Evolutionary conservation across 495 filamentous ascomycete species (phyloP).

Genomic region (Aspergillus kassunensis): DNA sequence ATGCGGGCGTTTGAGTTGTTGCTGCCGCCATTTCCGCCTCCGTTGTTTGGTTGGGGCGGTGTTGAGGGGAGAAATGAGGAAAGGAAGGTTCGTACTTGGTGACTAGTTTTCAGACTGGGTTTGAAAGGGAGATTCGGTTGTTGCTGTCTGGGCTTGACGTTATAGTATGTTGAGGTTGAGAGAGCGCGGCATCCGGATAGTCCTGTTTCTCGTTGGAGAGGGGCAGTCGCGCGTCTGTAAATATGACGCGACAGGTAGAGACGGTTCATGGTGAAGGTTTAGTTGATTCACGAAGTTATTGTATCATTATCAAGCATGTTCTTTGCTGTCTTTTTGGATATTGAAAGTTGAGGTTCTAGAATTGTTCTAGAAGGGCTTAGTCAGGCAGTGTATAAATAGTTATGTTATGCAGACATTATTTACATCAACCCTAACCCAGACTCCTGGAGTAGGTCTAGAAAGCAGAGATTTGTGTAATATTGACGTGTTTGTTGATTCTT

Average conservation of each 20-base stretch:
- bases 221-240: not conserved
- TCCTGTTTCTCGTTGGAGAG: not conserved
- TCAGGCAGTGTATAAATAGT: constrained; percentile 1
- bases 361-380: constrained; percentile 5
- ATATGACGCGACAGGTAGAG: not conserved
- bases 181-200: not conserved
- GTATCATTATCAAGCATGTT: constrained; percentile 3
- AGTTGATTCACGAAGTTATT: not conserved
- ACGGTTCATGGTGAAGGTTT: not conserved
- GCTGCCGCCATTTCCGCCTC: constrained; percentile 21
- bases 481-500: no score
- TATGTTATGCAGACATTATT: not conserved
- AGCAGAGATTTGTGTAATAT: no score
- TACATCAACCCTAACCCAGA: not conserved
- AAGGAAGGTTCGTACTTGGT: constrained; percentile 29
- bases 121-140: constrained; percentile 9
- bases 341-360: constrained; percentile 3
- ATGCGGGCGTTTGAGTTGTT: constrained; percentile 34
- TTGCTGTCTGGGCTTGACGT: not conserved
- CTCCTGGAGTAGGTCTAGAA: no score
- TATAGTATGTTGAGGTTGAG: not conserved
- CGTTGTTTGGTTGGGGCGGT: not conserved
- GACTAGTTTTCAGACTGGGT: not conserved
- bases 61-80: constrained; percentile 32
- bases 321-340: not conserved